Percentiles rank a stretch among this genome's conserved stretches.
phyloP scores from a whole-genome alignment of 352 stramenopile species.

The Phytophthora ramorum region DNA sequence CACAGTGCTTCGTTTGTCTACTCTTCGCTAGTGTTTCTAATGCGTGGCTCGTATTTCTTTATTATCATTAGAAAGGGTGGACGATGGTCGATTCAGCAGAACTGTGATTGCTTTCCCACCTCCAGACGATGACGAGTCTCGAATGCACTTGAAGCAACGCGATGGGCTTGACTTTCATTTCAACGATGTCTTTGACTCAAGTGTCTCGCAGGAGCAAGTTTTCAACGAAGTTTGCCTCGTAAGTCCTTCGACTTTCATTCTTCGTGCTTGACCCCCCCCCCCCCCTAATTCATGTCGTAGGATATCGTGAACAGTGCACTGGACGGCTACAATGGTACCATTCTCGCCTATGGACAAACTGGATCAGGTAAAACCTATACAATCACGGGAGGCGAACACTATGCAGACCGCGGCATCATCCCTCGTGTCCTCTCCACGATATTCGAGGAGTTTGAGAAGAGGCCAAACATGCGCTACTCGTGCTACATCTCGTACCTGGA shows the following conservation, averaged over 20 bases:
- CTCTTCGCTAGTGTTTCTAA: not conserved
- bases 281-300: constrained; percentile 19
- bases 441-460: constrained; percentile 87
- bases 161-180: constrained; percentile 79
- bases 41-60: not conserved
- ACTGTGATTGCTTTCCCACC: constrained; percentile 71
- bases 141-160: constrained; percentile 74
- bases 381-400: constrained; percentile 90
- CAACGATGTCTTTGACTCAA: constrained; percentile 71
- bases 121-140: constrained; percentile 57
- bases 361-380: constrained; percentile 83
- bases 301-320: constrained; percentile 78
- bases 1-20: not conserved
- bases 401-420: constrained; percentile 96
- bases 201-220: constrained; percentile 71
- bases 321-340: constrained; percentile 80
- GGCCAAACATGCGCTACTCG: constrained; percentile 65
- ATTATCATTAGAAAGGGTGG: constrained; percentile 48
- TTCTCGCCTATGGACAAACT: constrained; percentile 76
- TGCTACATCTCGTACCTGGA: constrained; percentile 96
- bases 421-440: constrained; percentile 93
- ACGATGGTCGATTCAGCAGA: constrained; percentile 45
- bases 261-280: too few relatives aligned
- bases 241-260: constrained; percentile 8
- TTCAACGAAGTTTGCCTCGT: constrained; percentile 74